Percentiles rank a stretch among this genome's conserved stretches.
These are phyloP conservation scores for Phytophthora cryptogea DNA, from an alignment of 352 stramenopile genomes.

Conservation along the genomic window DNA sequence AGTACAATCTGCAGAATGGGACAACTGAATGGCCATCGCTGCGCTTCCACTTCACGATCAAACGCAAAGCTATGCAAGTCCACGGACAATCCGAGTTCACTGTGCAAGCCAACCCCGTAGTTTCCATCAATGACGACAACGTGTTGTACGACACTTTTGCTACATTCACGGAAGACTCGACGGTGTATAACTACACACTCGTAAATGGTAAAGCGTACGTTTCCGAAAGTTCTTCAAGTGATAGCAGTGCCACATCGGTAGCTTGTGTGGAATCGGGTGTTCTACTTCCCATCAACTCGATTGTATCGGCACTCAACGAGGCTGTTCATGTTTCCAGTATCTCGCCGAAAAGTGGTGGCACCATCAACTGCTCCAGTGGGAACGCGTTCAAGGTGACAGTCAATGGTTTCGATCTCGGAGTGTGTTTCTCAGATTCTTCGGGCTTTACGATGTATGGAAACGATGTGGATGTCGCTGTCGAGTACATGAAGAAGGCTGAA, in stretches of 20 bases:
- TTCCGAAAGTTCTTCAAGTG: conserved; percentile 9
- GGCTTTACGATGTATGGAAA: conserved; percentile 22
- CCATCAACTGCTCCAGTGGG: conserved; percentile 22
- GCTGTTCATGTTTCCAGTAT: conserved; percentile 18
- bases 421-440: conserved; percentile 24
- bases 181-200: conserved; percentile 31
- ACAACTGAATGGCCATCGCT: conserved; percentile 20
- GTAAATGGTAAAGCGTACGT: conserved; percentile 30
- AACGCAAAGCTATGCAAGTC: conserved; percentile 34
- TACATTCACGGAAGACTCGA: conserved; percentile 24
- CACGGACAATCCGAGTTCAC: conserved; percentile 34
- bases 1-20: background rate
- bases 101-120: conserved; percentile 31
- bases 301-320: conserved; percentile 26
- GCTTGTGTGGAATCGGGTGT: conserved; percentile 20
- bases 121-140: conserved; percentile 6
- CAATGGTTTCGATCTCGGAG: conserved; percentile 26
- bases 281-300: conserved; percentile 29
- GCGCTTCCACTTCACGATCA: conserved; percentile 39
- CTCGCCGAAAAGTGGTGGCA: conserved; percentile 3
- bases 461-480: conserved; percentile 27
- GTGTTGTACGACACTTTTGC: conserved; percentile 37
- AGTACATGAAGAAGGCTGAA: conserved; percentile 14
- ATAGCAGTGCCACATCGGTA: background rate
- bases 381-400: conserved; percentile 32